Conservation (phyloP, 768 basidiomycete species). For the Cystoderma amianthinum region DNA sequence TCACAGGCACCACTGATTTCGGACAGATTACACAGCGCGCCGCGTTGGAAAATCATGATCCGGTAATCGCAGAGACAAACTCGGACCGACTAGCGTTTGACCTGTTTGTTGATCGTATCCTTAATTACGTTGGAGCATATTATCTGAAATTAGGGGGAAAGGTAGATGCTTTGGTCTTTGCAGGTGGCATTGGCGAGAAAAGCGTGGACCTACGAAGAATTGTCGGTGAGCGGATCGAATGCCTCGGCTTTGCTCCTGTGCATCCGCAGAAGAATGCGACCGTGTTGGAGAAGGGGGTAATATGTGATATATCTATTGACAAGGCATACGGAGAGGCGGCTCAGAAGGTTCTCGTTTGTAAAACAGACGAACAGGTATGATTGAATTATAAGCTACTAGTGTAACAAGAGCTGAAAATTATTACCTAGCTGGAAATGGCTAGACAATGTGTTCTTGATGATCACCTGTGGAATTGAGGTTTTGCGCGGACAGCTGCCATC, state of each 20-base stretch:
- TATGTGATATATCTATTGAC: conserved; percentile 33
- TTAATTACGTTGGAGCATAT: conserved; percentile 70
- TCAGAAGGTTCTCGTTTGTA: conserved; percentile 39
- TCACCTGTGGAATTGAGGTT: conserved; percentile 3
- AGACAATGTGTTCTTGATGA: conserved; percentile 24
- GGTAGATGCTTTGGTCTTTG: conserved; percentile 79
- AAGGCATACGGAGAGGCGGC: conserved; percentile 10
- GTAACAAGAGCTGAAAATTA: not conserved
- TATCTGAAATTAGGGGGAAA: conserved; percentile 60
- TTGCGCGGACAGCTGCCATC: not conserved
- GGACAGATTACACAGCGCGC: conserved; percentile 51
- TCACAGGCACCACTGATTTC: conserved; percentile 82
- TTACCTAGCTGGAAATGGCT: conserved; percentile 32
- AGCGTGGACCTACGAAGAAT: conserved; percentile 53
- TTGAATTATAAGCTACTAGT: not conserved
- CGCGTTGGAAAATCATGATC: conserved; percentile 16
- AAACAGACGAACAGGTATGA: conserved; percentile 59
- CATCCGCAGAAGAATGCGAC: conserved; percentile 38
- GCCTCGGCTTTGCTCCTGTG: conserved; percentile 54
- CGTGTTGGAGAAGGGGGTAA: conserved; percentile 29
- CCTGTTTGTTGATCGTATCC: conserved; percentile 71
- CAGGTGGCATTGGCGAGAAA: conserved; percentile 85
- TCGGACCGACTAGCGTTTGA: conserved; percentile 61
- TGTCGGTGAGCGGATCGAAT: conserved; percentile 44
- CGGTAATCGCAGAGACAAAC: conserved; percentile 19